These are phyloP conservation scores for Punica granatum DNA, from an alignment of 345 rosid genomes.

Conservation along the genomic window DNA sequence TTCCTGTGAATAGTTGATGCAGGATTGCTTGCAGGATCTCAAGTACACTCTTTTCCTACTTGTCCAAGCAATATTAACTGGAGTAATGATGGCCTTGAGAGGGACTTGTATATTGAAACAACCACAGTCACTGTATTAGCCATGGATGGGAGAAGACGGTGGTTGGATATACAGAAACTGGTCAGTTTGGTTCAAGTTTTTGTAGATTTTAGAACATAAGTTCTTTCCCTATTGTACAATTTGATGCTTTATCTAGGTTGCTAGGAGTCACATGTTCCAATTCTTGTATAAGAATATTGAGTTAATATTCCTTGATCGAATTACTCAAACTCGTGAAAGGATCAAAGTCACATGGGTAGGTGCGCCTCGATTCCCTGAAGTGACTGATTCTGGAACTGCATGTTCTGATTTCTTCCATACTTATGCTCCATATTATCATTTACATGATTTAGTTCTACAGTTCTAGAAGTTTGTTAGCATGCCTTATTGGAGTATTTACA, in stretches of 20 bases:
- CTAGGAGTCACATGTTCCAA: background rate
- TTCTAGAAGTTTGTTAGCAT: background rate
- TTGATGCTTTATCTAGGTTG: background rate
- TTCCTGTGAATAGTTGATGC: background rate
- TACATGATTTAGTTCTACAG: background rate
- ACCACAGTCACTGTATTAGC: conserved; percentile 89
- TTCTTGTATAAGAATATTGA: background rate
- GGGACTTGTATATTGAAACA: conserved; percentile 78
- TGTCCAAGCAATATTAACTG: conserved; percentile 62
- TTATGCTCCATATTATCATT: background rate
- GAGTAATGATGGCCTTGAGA: conserved; percentile 87
- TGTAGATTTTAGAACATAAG: background rate
- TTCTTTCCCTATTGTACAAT: background rate
- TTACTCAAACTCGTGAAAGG: background rate
- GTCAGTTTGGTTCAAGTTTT: conserved; percentile 30
- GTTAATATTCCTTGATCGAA: background rate
- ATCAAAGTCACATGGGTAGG: background rate
- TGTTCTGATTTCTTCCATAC: background rate
- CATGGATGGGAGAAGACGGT: conserved; percentile 98
- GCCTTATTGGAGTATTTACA: background rate
- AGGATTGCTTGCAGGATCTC: conserved; percentile 47
- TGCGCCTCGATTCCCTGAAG: background rate
- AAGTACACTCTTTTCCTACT: conserved; percentile 26
- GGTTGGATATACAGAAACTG: conserved; percentile 87
- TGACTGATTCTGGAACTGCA: background rate